Base-by-base conservation (phyloP, 768 basidiomycete genomes). In the Leccinum arenicola region DNA sequence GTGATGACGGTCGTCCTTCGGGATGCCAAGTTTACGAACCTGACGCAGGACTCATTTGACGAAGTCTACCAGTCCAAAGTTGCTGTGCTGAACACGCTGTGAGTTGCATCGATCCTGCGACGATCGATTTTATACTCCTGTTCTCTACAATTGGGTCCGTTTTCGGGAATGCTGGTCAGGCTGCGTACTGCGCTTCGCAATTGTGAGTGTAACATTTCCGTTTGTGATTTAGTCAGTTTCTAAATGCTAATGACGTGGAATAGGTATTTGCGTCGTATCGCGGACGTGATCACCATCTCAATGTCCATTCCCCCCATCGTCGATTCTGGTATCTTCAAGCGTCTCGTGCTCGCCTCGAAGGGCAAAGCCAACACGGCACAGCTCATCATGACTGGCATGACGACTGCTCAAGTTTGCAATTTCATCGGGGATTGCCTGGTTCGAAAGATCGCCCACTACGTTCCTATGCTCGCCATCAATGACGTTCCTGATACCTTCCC, bases 1-100 rank as follows among this genome's bases (percentile, higher is more conserved):
- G 63, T 74, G 49, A 74, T 74, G 73, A 72, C 73, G 2, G 68
- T 73, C 23, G 72, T 74, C 27, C 74, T 74, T 47, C 70, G 69
- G 9, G 73, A 74, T 49, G 68, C 63, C 35, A 69, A 68, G 19
- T 74, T 74, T 49, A 69, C 70, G 21, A 73, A 72, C 60, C 57
- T 75, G 25, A 73, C 74, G 8, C 72, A 73, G 25, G 51, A 75
- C 25, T 66, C 67, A 2, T 75, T 75, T 25, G 65, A 66, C 14
- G 62, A 67, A 1, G 65, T 66, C 21, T 67, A 67, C 53, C 65
- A 61, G 11, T 67, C 65, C 47, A 66, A 66, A 51, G 65, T 66
- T 7, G 49, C 62, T 14, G 66, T 66, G 6, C 66, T 66, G 15
- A 31, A 66, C 14, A 64, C 66, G 0, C 59, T 66, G 27, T 61